phyloP scores from a whole-genome alignment of 495 filamentous ascomycete genomes.

The Penicillium antarcticum region DNA sequence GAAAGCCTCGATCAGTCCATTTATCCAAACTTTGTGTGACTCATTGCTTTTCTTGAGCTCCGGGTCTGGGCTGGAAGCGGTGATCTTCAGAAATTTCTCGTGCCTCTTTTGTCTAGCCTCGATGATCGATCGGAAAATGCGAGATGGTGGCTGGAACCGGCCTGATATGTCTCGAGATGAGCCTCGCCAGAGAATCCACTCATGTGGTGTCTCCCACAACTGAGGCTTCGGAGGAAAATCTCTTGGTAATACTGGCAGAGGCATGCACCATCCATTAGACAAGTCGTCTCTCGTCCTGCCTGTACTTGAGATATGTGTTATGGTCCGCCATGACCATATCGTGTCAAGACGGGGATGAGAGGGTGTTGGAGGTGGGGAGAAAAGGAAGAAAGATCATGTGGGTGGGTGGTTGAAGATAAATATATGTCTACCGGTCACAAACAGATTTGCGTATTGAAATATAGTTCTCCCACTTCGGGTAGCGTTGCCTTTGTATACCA shows the following conservation, averaged over 20 bases:
- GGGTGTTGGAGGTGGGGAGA: too few species aligned
- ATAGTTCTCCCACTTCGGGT: too few species aligned
- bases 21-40: background rate
- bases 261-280: constrained; percentile 39
- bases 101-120: background rate
- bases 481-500: too few species aligned
- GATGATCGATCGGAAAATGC: background rate
- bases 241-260: constrained; percentile 29
- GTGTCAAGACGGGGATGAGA: too few species aligned
- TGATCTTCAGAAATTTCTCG: background rate
- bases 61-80: constrained; percentile 3
- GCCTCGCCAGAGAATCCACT: constrained; percentile 22
- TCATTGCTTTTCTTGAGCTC: constrained; percentile 4
- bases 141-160: background rate
- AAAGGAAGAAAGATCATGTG: too few species aligned
- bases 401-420: too few species aligned
- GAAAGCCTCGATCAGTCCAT: background rate
- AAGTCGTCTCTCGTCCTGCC: constrained; percentile 33
- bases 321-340: background rate
- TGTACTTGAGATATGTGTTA: constrained; percentile 21
- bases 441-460: too few species aligned
- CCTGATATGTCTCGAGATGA: background rate
- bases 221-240: background rate
- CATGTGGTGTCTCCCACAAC: constrained; percentile 20
- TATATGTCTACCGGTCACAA: too few species aligned